Evolutionary conservation across 768 basidiomycete genomes (phyloP), one percentile per base, ranked within the genome.

Genomic region (Suillus weaverae): DNA sequence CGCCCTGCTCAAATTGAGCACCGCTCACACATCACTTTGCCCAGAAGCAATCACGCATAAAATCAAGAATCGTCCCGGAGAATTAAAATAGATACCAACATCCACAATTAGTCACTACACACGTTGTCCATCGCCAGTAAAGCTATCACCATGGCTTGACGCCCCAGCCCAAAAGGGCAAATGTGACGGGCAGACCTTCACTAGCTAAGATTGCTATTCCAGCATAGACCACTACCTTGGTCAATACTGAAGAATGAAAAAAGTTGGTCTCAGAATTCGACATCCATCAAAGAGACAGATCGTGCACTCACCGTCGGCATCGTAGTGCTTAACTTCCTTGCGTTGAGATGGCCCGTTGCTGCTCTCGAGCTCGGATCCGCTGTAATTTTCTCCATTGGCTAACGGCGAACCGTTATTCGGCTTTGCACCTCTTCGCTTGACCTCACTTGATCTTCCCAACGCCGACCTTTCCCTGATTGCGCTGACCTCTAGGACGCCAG

Each of bases 191-290:
- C 38, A 89, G 79, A 0, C 80, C 75, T 68, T 90, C 87, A 16
- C 79, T 76, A 2, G 89, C 85, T 13, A 95, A 72, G 14, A 90
- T 75, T 0, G 85, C 94, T 65, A 99, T 97, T 0, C 96, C 95
- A 60, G 85, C 83, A 73, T 98, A 97, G 5, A 96, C 95, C 51
- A 94, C 86, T 14, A 95, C 88, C 79, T 95, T 96, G 33, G 94
- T 95, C 66, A 95, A 76, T 9, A 95, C 94, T 94, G 66, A 32
- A 60, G 13, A 38, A 51, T 38, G 9, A 20, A 4, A 11, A 10
- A 32, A 36, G 38, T 66, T 36, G 72, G 62, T 48, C 7, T 30
- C 9, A 26, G n/a, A 56, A 36, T 35, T n/a, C n/a, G 26, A 14
- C 38, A 48, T 43, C 41, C 53, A 68, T 41, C 13, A 32, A 46